These are phyloP conservation scores for Tolypocladium tundrense DNA, from an alignment of 2,329 filamentous ascomycete genomes.

Conservation along the genomic window DNA sequence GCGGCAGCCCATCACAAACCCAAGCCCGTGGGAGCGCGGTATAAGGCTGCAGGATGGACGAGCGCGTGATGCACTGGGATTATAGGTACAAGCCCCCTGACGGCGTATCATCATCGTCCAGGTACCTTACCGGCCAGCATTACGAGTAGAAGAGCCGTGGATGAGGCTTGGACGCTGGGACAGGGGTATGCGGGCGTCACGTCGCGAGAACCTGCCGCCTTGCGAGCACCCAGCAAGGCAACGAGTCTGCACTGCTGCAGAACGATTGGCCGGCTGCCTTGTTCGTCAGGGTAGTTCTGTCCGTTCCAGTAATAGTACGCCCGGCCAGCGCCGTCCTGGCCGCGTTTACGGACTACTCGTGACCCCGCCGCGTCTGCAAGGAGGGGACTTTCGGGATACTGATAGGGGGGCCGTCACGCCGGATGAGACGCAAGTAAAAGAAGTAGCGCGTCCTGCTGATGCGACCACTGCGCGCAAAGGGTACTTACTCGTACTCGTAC, in stretches of 20 bases:
- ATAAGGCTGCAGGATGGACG: constrained; percentile 3
- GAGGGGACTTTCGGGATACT: not conserved
- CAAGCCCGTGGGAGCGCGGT: not conserved
- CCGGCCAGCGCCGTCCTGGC: not conserved
- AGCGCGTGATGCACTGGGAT: not conserved
- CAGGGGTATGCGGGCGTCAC: not conserved
- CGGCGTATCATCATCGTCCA: not conserved
- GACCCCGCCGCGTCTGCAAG: not conserved
- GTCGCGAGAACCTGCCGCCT: not conserved
- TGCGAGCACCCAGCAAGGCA: not conserved
- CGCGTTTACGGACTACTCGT: not conserved
- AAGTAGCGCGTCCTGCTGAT: not conserved
- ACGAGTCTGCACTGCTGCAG: not conserved
- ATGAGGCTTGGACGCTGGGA: not conserved
- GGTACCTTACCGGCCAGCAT: not conserved
- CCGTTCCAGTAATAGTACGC: not conserved
- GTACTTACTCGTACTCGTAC: not conserved
- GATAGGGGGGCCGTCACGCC: not conserved
- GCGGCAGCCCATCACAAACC: not conserved
- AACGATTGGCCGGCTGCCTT: not conserved
- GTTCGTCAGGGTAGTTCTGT: not conserved
- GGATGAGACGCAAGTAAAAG: not conserved
- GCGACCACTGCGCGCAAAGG: not conserved
- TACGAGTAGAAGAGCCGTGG: not conserved
- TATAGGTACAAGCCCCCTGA: not conserved